Conservation (phyloP, 768 basidiomycete genomes). For the Termitomyces heimii region DNA sequence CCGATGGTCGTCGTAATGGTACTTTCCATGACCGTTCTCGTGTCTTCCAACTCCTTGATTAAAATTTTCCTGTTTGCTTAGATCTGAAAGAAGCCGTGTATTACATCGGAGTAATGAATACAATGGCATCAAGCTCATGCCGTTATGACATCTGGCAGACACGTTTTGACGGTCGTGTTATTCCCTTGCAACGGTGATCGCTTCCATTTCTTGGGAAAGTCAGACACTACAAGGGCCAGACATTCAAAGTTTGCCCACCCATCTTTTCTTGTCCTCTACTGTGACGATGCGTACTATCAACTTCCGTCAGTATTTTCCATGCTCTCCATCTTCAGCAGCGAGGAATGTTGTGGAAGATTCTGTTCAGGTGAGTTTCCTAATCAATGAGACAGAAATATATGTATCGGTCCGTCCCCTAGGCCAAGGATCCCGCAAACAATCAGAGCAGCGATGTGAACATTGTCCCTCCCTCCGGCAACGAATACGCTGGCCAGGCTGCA, state of each 20-base stretch:
- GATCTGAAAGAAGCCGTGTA: background rate
- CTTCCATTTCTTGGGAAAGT: background rate
- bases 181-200: background rate
- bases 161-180: background rate
- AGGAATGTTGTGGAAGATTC: background rate
- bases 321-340: background rate
- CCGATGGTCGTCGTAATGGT: too few species aligned
- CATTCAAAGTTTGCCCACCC: background rate
- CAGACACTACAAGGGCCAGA: background rate
- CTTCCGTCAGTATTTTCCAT: background rate
- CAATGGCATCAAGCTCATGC: background rate
- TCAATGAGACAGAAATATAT: background rate
- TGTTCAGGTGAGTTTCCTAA: background rate
- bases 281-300: background rate
- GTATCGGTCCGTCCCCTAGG: background rate
- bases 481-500: constrained; percentile 7
- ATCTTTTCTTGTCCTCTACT: background rate
- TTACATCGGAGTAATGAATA: background rate
- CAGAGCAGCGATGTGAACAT: background rate
- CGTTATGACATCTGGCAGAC: background rate
- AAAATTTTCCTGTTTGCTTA: background rate
- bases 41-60: too few species aligned
- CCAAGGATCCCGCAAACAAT: background rate
- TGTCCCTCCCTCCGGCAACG: background rate
- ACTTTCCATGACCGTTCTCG: background rate